A percentile compares a stretch with the other conserved stretches of the same genome.
These are phyloP conservation scores for Colletotrichum acutatum DNA, from an alignment of 2,329 filamentous ascomycete species.

Conservation along the genomic window DNA sequence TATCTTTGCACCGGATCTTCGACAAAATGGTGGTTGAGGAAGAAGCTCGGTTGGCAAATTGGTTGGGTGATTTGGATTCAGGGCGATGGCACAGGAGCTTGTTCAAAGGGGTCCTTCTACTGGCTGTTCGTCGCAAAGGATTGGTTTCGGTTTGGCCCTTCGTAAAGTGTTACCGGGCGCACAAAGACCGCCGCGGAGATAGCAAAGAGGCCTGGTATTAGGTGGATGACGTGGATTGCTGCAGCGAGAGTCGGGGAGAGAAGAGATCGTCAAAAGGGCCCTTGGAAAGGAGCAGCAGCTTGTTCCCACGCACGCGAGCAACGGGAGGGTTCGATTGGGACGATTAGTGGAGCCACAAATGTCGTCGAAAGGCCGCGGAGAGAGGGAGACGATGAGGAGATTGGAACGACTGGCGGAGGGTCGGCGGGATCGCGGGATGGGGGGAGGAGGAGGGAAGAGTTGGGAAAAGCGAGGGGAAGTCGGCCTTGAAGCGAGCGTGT, in stretches of 20 bases:
- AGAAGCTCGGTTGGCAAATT: neutral
- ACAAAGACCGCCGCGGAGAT: constrained; percentile 1
- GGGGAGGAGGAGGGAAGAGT: neutral
- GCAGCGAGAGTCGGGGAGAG: constrained; percentile 20
- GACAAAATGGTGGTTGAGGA: neutral
- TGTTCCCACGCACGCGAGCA: neutral
- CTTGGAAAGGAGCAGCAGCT: neutral
- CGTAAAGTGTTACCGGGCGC: neutral
- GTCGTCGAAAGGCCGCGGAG: neutral
- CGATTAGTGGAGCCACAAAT: constrained; percentile 13
- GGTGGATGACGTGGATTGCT: constrained; percentile 5
- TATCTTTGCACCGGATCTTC: constrained; percentile 14
- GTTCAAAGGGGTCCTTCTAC: neutral
- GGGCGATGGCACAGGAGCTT: neutral
- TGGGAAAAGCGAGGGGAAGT: constrained; percentile 13
- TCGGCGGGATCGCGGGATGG: constrained; percentile 8
- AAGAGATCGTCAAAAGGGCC: constrained; percentile 9
- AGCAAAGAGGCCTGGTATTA: neutral
- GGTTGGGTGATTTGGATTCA: neutral
- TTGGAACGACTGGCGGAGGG: constrained; percentile 13
- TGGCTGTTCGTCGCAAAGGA: neutral
- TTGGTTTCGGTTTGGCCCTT: constrained; percentile 1
- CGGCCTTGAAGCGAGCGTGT: constrained; percentile 13
- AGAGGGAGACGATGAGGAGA: neutral
- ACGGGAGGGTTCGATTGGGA: neutral